A percentile compares a stretch with the other conserved stretches of the same genome.
Conservation (phyloP, 108 stramenopile genomes). For the Cylindrotheca closterium region DNA sequence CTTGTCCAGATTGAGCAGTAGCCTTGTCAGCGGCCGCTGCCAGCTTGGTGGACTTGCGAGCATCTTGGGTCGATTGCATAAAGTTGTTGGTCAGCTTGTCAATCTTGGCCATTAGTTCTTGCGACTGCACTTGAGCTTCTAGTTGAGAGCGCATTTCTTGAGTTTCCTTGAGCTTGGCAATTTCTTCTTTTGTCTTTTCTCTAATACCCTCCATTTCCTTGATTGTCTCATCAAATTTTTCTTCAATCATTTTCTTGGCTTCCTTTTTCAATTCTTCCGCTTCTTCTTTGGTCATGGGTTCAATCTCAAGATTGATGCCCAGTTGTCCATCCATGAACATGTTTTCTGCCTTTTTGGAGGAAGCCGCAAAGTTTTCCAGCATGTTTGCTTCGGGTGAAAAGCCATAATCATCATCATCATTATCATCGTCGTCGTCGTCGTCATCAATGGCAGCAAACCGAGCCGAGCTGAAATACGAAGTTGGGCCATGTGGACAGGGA, state of each 20-base stretch:
- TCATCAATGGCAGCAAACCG: neutral
- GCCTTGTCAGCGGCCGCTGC: conserved; percentile 55
- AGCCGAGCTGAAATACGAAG: neutral
- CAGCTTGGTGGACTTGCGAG: conserved; percentile 39
- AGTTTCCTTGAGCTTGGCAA: conserved; percentile 30
- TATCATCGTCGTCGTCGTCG: conserved; percentile 6
- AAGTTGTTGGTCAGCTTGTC: conserved; percentile 59
- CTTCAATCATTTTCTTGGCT: conserved; percentile 48
- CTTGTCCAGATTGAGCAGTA: conserved; percentile 43
- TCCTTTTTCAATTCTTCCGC: conserved; percentile 55
- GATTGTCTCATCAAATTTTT: conserved; percentile 47
- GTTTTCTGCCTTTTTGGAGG: neutral
- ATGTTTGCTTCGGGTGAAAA: neutral
- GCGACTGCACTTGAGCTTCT: conserved; percentile 36
- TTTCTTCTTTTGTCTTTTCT: conserved; percentile 39
- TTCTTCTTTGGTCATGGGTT: conserved; percentile 41
- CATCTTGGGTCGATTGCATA: conserved; percentile 30
- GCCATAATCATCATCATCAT: conserved; percentile 5
- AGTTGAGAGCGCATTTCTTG: conserved; percentile 41
- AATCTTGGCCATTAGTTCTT: conserved; percentile 64
- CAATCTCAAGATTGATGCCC: conserved; percentile 38
- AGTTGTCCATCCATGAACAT: no score
- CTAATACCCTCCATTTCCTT: conserved; percentile 61
- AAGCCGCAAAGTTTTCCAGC: conserved; percentile 4
- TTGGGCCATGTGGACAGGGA: neutral